These are phyloP conservation scores for Botrytis porri DNA, from an alignment of 2,329 filamentous ascomycete genomes.

Conservation along the genomic window DNA sequence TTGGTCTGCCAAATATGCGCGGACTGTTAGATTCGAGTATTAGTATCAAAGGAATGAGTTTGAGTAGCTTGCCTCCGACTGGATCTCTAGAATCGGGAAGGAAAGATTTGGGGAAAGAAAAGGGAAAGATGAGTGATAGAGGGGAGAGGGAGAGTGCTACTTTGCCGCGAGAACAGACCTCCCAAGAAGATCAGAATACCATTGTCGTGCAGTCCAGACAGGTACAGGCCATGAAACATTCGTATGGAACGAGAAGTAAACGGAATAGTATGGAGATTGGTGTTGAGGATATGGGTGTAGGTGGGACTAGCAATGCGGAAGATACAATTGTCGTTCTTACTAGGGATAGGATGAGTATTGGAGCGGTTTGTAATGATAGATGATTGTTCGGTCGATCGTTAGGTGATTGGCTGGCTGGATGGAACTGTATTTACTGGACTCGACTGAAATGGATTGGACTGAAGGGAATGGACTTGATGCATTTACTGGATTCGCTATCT, in stretches of 20 bases:
- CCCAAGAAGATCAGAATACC: not conserved
- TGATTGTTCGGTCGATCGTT: not conserved
- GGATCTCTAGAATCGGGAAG: conserved; percentile 10
- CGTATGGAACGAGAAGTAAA: conserved; percentile 17
- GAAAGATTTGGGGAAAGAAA: not conserved
- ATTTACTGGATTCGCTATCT: not conserved
- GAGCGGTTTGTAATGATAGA: conserved; percentile 19
- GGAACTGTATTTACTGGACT: not conserved
- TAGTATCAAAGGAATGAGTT: conserved; percentile 14
- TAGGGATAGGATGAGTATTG: conserved; percentile 16
- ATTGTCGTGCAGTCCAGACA: not conserved
- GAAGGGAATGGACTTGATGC: not conserved
- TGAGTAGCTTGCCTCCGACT: conserved; percentile 9
- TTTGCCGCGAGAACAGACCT: not conserved
- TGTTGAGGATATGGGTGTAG: not conserved
- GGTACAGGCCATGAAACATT: not conserved
- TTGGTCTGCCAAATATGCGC: conserved; percentile 3
- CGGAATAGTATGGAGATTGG: not conserved
- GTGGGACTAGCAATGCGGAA: not conserved
- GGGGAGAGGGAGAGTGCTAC: not conserved
- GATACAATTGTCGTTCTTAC: conserved; percentile 9
- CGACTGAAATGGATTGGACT: too few species aligned
- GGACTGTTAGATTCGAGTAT: conserved; percentile 10
- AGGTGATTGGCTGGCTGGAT: not conserved
- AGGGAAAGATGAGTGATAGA: conserved; percentile 7